Percentiles rank a stretch among this genome's conserved stretches.
Evolutionary conservation across 2,329 filamentous ascomycete genomes (phyloP).

Genomic region (Verticillium tricorpus): DNA sequence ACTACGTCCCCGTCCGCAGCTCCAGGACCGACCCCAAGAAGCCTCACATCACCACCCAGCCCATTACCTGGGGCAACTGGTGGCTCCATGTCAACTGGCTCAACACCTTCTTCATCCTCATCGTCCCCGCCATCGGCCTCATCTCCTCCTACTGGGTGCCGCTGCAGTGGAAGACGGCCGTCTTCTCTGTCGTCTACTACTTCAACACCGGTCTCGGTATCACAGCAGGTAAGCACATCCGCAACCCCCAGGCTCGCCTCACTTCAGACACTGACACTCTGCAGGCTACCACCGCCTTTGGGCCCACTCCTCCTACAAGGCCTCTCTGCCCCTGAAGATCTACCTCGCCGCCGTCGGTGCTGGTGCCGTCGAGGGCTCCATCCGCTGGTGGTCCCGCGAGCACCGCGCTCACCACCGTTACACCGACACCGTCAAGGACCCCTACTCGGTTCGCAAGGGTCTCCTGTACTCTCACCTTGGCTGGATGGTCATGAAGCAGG

Average conservation of each 20-base stretch:
- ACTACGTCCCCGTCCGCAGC: constrained; percentile 46
- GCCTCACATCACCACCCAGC: constrained; percentile 78
- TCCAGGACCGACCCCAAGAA: constrained; percentile 56
- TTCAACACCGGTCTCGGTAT: constrained; percentile 80
- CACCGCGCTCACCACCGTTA: constrained; percentile 88
- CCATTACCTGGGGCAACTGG: constrained; percentile 79
- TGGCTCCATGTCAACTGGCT: constrained; percentile 93
- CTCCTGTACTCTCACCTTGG: constrained; percentile 74
- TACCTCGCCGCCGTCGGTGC: constrained; percentile 78
- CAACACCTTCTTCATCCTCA: constrained; percentile 76
- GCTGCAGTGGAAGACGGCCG: constrained; percentile 62
- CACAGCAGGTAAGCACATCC: constrained; percentile 58
- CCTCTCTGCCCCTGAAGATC: constrained; percentile 69
- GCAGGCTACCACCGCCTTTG: constrained; percentile 62
- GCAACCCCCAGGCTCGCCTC: not conserved
- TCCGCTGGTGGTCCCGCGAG: constrained; percentile 84
- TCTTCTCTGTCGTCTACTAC: constrained; percentile 76
- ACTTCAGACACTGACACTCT: not conserved
- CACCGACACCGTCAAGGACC: constrained; percentile 89
- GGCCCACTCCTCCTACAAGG: constrained; percentile 83
- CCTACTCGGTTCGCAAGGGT: constrained; percentile 87
- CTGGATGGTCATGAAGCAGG: constrained; percentile 94
- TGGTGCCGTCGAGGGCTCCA: constrained; percentile 79
- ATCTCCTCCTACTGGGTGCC: constrained; percentile 76
- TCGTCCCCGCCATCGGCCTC: constrained; percentile 70